phyloP scores from a whole-genome alignment of 2,329 filamentous ascomycete genomes.

The Penicillium sp. region DNA sequence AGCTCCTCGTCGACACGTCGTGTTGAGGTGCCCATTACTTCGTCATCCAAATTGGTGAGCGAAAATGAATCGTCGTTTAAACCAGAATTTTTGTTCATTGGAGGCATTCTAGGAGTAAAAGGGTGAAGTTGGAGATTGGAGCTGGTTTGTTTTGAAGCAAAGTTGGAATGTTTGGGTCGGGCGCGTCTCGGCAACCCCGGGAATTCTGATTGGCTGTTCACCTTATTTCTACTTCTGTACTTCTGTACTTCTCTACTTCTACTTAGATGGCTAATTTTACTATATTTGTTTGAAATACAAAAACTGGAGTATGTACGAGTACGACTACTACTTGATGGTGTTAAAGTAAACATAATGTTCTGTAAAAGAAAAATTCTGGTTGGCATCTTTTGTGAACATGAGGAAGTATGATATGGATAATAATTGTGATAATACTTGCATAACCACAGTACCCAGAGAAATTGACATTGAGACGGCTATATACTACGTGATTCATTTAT shows the following conservation, averaged over 20 bases:
- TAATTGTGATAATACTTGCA: too few relatives aligned
- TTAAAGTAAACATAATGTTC: too few relatives aligned
- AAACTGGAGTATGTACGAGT: too few relatives aligned
- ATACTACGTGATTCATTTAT: too few relatives aligned
- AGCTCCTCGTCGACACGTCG: conserved; percentile 28
- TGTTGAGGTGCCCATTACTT: conserved; percentile 24
- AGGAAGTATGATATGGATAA: too few relatives aligned
- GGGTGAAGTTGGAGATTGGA: not conserved
- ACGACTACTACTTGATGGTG: too few relatives aligned
- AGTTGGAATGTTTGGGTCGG: conserved; percentile 11
- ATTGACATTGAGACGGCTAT: too few relatives aligned
- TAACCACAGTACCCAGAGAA: too few relatives aligned
- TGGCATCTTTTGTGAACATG: too few relatives aligned
- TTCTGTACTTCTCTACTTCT: not conserved
- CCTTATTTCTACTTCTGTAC: not conserved
- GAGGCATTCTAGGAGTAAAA: conserved; percentile 1
- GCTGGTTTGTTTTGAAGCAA: conserved; percentile 11
- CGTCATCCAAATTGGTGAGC: conserved; percentile 29
- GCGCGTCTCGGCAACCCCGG: conserved; percentile 12
- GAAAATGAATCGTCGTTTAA: conserved; percentile 5
- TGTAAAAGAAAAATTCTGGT: too few relatives aligned
- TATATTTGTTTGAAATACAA: not conserved
- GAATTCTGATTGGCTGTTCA: conserved; percentile 5
- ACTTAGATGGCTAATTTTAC: not conserved
- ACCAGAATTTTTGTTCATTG: conserved; percentile 1